Percentiles rank a stretch among this genome's conserved stretches.
phyloP scores from a whole-genome alignment of 2,329 filamentous ascomycete genomes.

The Simplicillium sp. region DNA sequence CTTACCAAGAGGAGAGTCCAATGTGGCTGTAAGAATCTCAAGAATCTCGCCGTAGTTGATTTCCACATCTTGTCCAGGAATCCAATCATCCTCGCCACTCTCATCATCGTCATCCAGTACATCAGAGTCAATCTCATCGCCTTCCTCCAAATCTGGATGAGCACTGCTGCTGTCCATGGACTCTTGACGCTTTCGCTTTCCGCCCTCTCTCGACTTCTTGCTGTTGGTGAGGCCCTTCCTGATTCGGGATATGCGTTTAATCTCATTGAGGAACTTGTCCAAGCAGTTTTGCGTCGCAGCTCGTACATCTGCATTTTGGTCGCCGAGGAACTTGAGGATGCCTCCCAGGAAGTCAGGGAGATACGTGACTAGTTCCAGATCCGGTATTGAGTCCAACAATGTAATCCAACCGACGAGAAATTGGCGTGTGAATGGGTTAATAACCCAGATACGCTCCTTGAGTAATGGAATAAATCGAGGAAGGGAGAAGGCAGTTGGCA shows the following conservation, averaged over 20 bases:
- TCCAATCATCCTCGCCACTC: slow-evolving; percentile 83
- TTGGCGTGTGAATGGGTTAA: slow-evolving; percentile 89
- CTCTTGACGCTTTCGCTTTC: slow-evolving; percentile 59
- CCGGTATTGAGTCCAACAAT: slow-evolving; percentile 88
- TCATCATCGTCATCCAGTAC: slow-evolving; percentile 45
- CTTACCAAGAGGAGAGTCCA: slow-evolving; percentile 71
- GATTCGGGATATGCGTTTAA: slow-evolving; percentile 85
- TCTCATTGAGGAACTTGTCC: slow-evolving; percentile 85
- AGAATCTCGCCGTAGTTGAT: slow-evolving; percentile 89
- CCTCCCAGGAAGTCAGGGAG: slow-evolving; percentile 86
- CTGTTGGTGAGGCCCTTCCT: slow-evolving; percentile 90
- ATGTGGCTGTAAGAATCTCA: slow-evolving; percentile 80
- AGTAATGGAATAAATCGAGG: slow-evolving; percentile 85
- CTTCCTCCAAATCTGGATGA: slow-evolving; percentile 48
- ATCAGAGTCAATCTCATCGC: slow-evolving; percentile 49
- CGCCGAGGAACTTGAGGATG: slow-evolving; percentile 83
- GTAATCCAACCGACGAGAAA: slow-evolving; percentile 97
- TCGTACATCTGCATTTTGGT: slow-evolving; percentile 88
- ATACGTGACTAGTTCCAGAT: slow-evolving; percentile 87
- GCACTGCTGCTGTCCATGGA: slow-evolving; percentile 59
- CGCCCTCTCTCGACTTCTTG: slow-evolving; percentile 58
- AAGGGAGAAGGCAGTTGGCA: slow-evolving; percentile 86
- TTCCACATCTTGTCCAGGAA: slow-evolving; percentile 92
- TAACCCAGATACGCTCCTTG: slow-evolving; percentile 86
- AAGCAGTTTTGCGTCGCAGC: slow-evolving; percentile 82